Conservation (phyloP, 192 early-diverging fungal genomes). For the Coemansia sp. region DNA sequence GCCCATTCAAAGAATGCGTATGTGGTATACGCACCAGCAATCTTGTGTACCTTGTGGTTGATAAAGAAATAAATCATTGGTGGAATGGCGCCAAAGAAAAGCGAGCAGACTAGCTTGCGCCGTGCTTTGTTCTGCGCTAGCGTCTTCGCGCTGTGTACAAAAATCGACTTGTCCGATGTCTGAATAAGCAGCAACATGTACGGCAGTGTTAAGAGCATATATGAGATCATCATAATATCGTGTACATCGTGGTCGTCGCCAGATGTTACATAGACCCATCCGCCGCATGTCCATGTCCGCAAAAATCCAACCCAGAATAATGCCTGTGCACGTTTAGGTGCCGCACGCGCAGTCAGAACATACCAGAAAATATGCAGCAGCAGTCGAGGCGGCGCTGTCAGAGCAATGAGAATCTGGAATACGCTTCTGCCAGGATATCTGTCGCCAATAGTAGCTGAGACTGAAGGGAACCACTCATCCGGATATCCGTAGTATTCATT, state of each 20-base stretch:
- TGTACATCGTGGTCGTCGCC: slow-evolving; percentile 77
- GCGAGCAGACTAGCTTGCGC: slow-evolving; percentile 51
- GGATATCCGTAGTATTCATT: slow-evolving; percentile 79
- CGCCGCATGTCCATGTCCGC: slow-evolving; percentile 75
- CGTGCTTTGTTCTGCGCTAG: slow-evolving; percentile 54
- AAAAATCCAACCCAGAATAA: slow-evolving; percentile 56
- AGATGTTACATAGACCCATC: slow-evolving; percentile 82
- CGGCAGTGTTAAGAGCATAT: slow-evolving; percentile 73
- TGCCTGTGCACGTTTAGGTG: slow-evolving; percentile 36
- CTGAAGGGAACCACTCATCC: slow-evolving; percentile 77
- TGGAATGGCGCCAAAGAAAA: slow-evolving; percentile 69
- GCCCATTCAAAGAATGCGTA: slow-evolving; percentile 87
- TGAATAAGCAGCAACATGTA: slow-evolving; percentile 67
- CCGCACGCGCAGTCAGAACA: slow-evolving; percentile 33
- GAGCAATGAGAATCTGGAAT: slow-evolving; percentile 78
- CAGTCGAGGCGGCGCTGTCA: slow-evolving; percentile 59
- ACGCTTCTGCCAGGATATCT: slow-evolving; percentile 71
- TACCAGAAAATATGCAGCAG: slow-evolving; percentile 55
- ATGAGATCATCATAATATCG: slow-evolving; percentile 78
- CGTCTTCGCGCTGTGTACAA: slow-evolving; percentile 30
- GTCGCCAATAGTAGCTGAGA: slow-evolving; percentile 79
- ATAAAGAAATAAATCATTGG: slow-evolving; percentile 80
- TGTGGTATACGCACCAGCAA: slow-evolving; percentile 74
- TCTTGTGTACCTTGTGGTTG: slow-evolving; percentile 70
- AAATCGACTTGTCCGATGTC: slow-evolving; percentile 48